Conservation (phyloP, 1,139 yeast species). For the Protomyces lactucae-debilis region DNA sequence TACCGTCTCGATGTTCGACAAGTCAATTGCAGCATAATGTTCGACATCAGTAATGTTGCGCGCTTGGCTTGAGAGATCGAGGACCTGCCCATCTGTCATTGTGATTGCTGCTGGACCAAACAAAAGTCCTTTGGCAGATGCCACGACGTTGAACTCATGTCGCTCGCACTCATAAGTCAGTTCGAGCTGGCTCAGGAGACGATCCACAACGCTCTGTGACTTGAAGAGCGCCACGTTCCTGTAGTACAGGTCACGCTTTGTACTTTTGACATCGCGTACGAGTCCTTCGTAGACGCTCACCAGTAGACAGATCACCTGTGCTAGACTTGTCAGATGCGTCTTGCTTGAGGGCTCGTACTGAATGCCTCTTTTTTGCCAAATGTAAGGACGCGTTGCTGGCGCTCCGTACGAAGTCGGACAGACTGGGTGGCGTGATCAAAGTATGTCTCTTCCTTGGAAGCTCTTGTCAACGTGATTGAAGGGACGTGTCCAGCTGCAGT, state of each 20-base stretch:
- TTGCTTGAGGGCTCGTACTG: neutral
- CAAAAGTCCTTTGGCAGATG: conserved; percentile 62
- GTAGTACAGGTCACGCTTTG: conserved; percentile 57
- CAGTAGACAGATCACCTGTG: neutral
- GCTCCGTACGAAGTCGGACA: neutral
- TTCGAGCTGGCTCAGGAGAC: conserved; percentile 41
- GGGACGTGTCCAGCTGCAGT: neutral
- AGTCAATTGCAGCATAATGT: neutral
- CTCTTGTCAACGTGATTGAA: neutral
- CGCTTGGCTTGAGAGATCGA: conserved; percentile 32
- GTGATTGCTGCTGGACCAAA: conserved; percentile 43
- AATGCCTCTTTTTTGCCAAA: neutral
- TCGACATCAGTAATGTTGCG: conserved; percentile 22
- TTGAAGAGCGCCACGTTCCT: conserved; percentile 55
- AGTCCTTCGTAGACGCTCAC: conserved; percentile 13
- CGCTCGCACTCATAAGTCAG: conserved; percentile 32
- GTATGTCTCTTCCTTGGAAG: neutral
- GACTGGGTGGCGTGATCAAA: neutral
- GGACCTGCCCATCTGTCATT: conserved; percentile 30
- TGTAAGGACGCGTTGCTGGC: neutral
- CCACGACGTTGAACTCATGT: conserved; percentile 47
- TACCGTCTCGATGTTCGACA: conserved; percentile 38
- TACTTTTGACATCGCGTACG: neutral
- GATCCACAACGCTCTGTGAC: conserved; percentile 48
- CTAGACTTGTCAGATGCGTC: neutral